These are phyloP conservation scores for Escallonia herrerae DNA, from an alignment of 129 eudicot genomes.

Conservation along the genomic window DNA sequence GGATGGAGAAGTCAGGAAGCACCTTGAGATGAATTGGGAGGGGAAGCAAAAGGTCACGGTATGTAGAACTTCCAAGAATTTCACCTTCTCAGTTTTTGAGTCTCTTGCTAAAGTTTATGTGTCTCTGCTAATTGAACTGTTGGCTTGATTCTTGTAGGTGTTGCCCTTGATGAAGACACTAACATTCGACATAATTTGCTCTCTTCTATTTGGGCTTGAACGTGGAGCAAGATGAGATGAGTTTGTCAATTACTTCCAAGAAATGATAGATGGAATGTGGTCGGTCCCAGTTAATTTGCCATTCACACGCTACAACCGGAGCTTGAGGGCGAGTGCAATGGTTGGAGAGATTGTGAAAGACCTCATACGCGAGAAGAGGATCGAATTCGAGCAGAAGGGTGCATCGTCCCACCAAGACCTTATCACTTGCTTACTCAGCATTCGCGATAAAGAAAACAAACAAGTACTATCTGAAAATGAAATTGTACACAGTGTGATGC, in stretches of 20 bases:
- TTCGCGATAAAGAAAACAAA: slow-evolving; percentile 24
- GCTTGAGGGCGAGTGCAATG: slow-evolving; percentile 43
- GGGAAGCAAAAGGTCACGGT: slow-evolving; percentile 24
- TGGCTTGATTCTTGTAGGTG: slow-evolving; percentile 20
- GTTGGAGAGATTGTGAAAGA: slow-evolving; percentile 25
- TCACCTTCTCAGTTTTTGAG: no score
- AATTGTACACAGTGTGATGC: slow-evolving; percentile 32
- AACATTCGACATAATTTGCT: slow-evolving; percentile 49
- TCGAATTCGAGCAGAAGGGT: slow-evolving; percentile 23
- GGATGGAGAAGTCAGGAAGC: slow-evolving; percentile 26
- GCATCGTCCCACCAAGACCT: slow-evolving; percentile 41
- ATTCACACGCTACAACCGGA: slow-evolving; percentile 35
- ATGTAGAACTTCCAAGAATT: neutral
- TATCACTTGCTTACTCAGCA: slow-evolving; percentile 44
- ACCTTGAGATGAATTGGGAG: slow-evolving; percentile 31
- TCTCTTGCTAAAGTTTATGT: no score
- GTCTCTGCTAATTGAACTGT: no score
- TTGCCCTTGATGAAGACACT: slow-evolving; percentile 53
- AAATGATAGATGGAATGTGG: slow-evolving; percentile 41
- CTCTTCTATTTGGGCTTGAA: slow-evolving; percentile 53
- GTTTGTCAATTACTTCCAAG: slow-evolving; percentile 23
- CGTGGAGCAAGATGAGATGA: slow-evolving; percentile 40
- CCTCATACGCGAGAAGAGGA: slow-evolving; percentile 38
- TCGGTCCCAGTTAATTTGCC: slow-evolving; percentile 43
- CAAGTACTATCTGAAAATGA: slow-evolving; percentile 38